Conservation (phyloP, 2,329 filamentous ascomycete species). For the Colletotrichum kahawae region DNA sequence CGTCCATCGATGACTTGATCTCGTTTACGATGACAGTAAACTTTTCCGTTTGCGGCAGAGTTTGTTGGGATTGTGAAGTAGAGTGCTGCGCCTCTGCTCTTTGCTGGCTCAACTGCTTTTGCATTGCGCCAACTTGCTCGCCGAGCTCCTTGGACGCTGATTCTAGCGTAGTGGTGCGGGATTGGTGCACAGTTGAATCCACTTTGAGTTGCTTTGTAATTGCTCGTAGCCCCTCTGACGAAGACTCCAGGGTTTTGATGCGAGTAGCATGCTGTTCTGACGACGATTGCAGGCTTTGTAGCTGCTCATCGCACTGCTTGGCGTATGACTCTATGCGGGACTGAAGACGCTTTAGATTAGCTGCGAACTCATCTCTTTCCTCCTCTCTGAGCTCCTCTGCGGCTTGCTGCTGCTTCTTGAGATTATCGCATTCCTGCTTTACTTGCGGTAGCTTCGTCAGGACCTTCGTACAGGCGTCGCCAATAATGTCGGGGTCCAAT, state of each 20-base stretch:
- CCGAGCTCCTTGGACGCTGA: neutral
- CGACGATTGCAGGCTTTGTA: neutral
- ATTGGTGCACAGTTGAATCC: neutral
- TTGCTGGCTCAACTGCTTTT: neutral
- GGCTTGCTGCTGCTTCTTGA: neutral
- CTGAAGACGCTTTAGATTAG: neutral
- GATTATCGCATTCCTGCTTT: neutral
- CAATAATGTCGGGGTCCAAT: slow-evolving; percentile 5
- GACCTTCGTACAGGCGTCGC: neutral
- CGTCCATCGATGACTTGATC: neutral
- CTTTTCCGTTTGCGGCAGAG: neutral
- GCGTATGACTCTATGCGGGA: neutral
- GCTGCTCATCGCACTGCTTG: neutral
- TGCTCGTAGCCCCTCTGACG: neutral
- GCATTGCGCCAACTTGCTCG: neutral
- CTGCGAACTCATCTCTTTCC: neutral
- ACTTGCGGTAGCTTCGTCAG: neutral
- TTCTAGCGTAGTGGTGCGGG: neutral
- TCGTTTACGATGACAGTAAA: neutral
- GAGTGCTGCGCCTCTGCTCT: neutral
- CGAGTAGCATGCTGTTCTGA: neutral
- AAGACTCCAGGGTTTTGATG: neutral
- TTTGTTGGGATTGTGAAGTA: neutral
- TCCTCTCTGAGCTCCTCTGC: neutral
- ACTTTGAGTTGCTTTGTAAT: neutral